Percentiles rank a stretch among this genome's conserved stretches.
Conservation (phyloP, 1,284 basidiomycete species). For the Cutaneotrichosporon cavernicola region DNA sequence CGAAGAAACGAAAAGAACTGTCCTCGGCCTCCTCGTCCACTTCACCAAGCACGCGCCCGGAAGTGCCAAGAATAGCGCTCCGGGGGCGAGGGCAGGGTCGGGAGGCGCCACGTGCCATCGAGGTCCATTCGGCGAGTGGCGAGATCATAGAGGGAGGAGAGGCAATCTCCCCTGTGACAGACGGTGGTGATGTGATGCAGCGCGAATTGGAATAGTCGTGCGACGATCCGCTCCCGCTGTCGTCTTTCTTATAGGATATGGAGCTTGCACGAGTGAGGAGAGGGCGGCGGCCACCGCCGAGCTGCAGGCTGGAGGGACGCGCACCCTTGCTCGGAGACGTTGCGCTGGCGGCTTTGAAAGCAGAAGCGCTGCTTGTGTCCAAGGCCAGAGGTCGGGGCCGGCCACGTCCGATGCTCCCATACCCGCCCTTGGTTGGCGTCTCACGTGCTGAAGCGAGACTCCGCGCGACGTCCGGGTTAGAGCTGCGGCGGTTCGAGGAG, state of each 20-base stretch:
- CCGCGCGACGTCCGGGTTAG: constrained; percentile 24
- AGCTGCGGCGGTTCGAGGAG: constrained; percentile 27
- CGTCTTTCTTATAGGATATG: constrained; percentile 47
- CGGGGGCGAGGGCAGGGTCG: constrained; percentile 44
- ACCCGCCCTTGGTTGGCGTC: constrained; percentile 32
- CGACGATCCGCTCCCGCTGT: constrained; percentile 27
- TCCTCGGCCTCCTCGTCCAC: constrained; percentile 44
- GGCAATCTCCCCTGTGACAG: constrained; percentile 6
- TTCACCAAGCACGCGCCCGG: constrained; percentile 42
- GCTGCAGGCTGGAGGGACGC: constrained; percentile 12
- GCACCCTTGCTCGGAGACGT: constrained; percentile 18
- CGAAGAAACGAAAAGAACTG: constrained; percentile 12
- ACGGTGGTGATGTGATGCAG: constrained; percentile 23
- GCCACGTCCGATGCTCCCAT: constrained; percentile 37
- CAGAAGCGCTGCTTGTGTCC: constrained; percentile 16
- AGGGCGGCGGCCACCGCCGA: not conserved
- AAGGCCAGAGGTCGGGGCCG: constrained; percentile 36
- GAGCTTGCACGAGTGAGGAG: constrained; percentile 33
- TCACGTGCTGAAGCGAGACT: constrained; percentile 15
- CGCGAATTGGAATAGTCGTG: constrained; percentile 21
- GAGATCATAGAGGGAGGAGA: constrained; percentile 14
- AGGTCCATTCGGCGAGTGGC: constrained; percentile 28
- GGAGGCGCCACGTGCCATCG: constrained; percentile 8
- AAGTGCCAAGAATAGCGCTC: constrained; percentile 28
- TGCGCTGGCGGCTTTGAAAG: constrained; percentile 6